Base-by-base conservation (phyloP, 2,329 filamentous ascomycete genomes). In the Cercospora sojina region DNA sequence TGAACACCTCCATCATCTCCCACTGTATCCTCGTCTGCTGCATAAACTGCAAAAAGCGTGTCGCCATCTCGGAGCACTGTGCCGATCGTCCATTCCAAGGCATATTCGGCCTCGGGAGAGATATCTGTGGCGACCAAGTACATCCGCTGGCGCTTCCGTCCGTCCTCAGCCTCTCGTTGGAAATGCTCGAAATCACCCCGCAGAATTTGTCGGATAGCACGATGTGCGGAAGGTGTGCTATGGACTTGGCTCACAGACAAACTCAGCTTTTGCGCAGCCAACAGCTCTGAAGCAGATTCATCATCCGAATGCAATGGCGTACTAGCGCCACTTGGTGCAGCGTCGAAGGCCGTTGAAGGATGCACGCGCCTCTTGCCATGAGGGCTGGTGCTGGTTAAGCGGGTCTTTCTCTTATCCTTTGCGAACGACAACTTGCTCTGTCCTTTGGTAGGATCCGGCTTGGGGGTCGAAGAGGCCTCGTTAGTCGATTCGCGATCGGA, bases 121-220 rank as follows among this genome's bases (percentile, higher is more conserved):
- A 98, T 82, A 78, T 99, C 95, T 0, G 92, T 97, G 3, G 95
- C 94, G n/a, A 97, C 93, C 16, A 99, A 82, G 76, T 98, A 99
- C 74, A 95, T 96, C 62, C 95, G 87, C 67, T 94, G 86, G 62
- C 91, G 87, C 59, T 91, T 88, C 59, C 91, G 85, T 61, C 92
- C 91, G 12, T 92, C 90, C 64, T 93, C 89, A 0, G 91, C 91
- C 74, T 93, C 88, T 70, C 90, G 86, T 51, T 91, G 88, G 71
- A 96, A 89, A 72, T 88, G 86, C 59, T 82, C 81, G 76, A 92
- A 97, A 71, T 98, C 91, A 43, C 95, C 95, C 13, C 95, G 90
- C 70, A 97, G 90, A 67, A 98, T 91, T 68, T 96, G 95, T 20
- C 93, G 90, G 27, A 98, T 90, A 9, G 92, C 91, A 41, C 95